Evolutionary conservation across 495 filamentous ascomycete genomes (phyloP).

Genomic region (Lepidopterella palustris): DNA sequence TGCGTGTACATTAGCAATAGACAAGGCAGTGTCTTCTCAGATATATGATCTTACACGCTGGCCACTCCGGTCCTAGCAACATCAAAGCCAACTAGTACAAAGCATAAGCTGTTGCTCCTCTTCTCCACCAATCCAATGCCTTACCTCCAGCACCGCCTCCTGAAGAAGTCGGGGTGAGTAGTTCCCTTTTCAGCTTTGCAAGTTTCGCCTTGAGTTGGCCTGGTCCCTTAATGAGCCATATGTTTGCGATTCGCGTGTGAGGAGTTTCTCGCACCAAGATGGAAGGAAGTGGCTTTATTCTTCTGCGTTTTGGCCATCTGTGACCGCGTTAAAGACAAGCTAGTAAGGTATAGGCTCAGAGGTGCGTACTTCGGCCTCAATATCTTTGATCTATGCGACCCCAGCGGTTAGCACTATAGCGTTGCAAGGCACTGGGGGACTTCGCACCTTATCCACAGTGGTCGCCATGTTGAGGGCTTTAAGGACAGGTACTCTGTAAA

Average conservation of each 20-base stretch:
- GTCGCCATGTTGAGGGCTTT: conserved; percentile 69
- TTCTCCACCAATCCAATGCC: conserved; percentile 17
- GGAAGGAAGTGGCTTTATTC: conserved; percentile 93
- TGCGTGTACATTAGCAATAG: conserved; percentile 18
- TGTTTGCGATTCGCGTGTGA: neutral
- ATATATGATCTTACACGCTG: conserved; percentile 68
- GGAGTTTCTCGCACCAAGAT: conserved; percentile 48
- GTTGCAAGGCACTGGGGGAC: neutral
- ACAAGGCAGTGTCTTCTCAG: neutral
- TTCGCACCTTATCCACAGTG: conserved; percentile 81
- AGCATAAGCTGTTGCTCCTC: conserved; percentile 1
- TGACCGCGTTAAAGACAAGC: neutral
- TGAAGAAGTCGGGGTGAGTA: conserved; percentile 74
- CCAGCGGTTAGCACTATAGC: conserved; percentile 20
- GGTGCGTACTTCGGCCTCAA: conserved; percentile 81
- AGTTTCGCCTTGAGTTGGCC: conserved; percentile 98
- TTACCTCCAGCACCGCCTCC: conserved; percentile 76
- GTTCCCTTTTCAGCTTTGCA: conserved; percentile 92
- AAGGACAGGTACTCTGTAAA: neutral
- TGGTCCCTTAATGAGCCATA: conserved; percentile 22
- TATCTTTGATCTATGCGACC: conserved; percentile 80
- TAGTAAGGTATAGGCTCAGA: neutral
- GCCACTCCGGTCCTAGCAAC: conserved; percentile 97
- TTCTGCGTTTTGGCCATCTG: conserved; percentile 95
- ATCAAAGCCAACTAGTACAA: conserved; percentile 76